phyloP scores from a whole-genome alignment of 2,329 filamentous ascomycete species.

The Botrytis aclada region DNA sequence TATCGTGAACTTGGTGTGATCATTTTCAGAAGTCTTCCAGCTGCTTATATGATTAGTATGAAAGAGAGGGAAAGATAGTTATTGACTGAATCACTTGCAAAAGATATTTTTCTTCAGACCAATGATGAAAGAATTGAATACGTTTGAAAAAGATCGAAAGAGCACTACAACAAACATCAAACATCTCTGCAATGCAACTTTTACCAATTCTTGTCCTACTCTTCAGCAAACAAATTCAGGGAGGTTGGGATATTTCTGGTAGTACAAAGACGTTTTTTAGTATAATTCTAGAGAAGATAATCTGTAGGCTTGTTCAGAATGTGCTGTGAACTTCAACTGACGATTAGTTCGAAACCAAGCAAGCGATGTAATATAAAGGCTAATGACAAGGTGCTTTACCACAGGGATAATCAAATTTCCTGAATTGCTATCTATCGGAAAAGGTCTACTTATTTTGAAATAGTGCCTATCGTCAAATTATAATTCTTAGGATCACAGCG shows the following conservation, averaged over 20 bases:
- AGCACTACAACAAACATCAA: neutral
- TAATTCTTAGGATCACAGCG: neutral
- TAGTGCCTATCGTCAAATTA: neutral
- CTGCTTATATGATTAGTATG: neutral
- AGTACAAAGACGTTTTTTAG: rapidly evolving
- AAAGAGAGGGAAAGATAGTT: neutral
- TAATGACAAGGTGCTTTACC: rapidly evolving
- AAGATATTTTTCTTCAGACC: rapidly evolving
- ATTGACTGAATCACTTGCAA: neutral
- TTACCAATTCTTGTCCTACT: neutral
- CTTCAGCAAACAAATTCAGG: neutral
- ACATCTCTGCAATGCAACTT: neutral
- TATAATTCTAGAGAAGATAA: neutral
- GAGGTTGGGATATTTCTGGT: neutral
- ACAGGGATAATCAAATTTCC: rapidly evolving
- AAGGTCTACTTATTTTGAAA: neutral
- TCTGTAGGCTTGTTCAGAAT: neutral
- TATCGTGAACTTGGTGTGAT: rapidly evolving
- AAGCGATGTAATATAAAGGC: neutral
- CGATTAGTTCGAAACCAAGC: neutral
- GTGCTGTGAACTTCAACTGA: neutral
- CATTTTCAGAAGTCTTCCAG: neutral
- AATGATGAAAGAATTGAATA: neutral
- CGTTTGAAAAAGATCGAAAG: neutral
- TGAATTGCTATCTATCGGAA: neutral